phyloP scores from a whole-genome alignment of 2,329 filamentous ascomycete species.

The Pezicula carpinea region DNA sequence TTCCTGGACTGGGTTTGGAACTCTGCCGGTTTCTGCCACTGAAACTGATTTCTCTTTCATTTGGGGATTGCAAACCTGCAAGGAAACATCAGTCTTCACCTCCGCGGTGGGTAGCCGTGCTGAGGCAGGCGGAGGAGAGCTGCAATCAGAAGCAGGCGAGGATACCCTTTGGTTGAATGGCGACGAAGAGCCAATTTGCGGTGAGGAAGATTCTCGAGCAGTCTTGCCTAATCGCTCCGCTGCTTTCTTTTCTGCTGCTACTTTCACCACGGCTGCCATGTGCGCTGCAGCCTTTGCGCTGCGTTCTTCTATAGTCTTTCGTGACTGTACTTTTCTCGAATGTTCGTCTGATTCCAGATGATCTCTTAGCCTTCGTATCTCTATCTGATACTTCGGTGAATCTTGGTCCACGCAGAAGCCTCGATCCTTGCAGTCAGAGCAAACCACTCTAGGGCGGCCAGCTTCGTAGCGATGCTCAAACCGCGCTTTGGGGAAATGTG shows the following conservation, averaged over 20 bases:
- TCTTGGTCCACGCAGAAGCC: not conserved
- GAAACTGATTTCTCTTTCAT: too few relatives aligned
- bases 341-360: not conserved
- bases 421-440: not conserved
- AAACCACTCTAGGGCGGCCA: not conserved
- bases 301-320: not conserved
- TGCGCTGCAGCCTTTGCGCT: not conserved
- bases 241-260: not conserved
- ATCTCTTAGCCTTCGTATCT: not conserved
- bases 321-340: not conserved
- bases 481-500: not conserved
- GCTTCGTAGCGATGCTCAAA: not conserved
- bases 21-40: too few relatives aligned
- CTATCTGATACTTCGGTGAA: not conserved
- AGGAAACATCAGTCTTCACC: too few relatives aligned
- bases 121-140: too few relatives aligned
- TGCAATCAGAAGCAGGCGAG: too few relatives aligned
- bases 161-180: too few relatives aligned
- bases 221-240: not conserved
- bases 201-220: not conserved
- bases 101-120: too few relatives aligned
- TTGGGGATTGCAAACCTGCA: too few relatives aligned
- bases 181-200: too few relatives aligned
- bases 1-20: too few relatives aligned
- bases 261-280: not conserved